Percentiles rank a stretch among this genome's conserved stretches.
Evolutionary conservation across 768 basidiomycete species (phyloP).

Genomic region (Pseudohyphozyma bogoriensis): DNA sequence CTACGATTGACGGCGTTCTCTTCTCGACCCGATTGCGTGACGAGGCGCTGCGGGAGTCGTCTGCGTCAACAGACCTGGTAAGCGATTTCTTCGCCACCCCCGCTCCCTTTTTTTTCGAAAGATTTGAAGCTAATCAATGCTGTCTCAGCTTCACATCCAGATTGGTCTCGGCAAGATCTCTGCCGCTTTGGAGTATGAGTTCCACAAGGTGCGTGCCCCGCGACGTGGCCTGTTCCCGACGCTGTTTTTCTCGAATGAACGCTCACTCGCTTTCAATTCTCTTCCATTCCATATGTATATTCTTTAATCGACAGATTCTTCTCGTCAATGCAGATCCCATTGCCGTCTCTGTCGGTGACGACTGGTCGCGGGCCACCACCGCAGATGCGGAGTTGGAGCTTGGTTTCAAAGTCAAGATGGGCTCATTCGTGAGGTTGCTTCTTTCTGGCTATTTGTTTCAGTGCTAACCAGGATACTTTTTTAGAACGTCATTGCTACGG

Average conservation of each 20-base stretch:
- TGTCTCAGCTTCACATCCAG: constrained; percentile 10
- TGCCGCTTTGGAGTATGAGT: constrained; percentile 30
- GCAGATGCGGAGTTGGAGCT: constrained; percentile 48
- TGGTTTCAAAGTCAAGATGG: constrained; percentile 63
- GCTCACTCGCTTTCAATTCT: too few relatives aligned
- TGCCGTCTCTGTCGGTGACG: constrained; percentile 62
- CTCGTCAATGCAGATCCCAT: constrained; percentile 62
- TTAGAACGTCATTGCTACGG: constrained; percentile 56
- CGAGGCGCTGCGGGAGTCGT: background rate
- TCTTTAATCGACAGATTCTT: too few relatives aligned
- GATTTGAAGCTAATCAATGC: background rate
- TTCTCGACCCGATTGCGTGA: constrained; percentile 51
- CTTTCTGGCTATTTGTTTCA: too few relatives aligned
- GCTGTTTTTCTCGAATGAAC: too few relatives aligned
- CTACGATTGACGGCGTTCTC: constrained; percentile 56
- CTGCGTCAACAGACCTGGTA: background rate
- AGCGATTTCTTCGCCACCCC: background rate
- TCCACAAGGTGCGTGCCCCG: too few relatives aligned
- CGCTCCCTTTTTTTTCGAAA: fast-evolving
- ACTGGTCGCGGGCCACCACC: constrained; percentile 50
- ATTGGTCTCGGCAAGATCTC: constrained; percentile 9
- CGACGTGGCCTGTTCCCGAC: too few relatives aligned
- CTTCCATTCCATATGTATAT: too few relatives aligned
- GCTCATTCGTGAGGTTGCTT: too few relatives aligned
- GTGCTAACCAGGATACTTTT: too few relatives aligned